Evolutionary conservation across 2,329 filamentous ascomycete genomes (phyloP).

Genomic region (Phyllosticta paracitricarpa): DNA sequence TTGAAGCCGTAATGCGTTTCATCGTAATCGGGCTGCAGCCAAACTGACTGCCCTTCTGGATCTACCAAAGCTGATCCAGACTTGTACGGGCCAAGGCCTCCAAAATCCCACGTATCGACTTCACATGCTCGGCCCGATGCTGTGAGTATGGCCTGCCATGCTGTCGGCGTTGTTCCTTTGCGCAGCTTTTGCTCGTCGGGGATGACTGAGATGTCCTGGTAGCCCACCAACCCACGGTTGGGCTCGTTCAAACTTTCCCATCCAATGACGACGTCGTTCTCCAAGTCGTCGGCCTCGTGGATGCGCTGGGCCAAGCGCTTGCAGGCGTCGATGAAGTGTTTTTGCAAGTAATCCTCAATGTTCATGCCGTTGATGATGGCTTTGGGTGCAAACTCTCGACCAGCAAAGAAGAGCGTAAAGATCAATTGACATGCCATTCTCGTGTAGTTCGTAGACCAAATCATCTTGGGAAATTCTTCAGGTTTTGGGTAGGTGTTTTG

Average conservation of each 20-base stretch:
- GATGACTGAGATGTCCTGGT: constrained; percentile 68
- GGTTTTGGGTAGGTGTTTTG: constrained; percentile 89
- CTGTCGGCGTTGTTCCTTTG: constrained; percentile 85
- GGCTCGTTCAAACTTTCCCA: constrained; percentile 98
- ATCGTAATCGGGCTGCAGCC: constrained; percentile 74
- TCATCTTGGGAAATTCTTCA: constrained; percentile 90
- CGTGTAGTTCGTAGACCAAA: constrained; percentile 96
- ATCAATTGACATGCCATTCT: constrained; percentile 79
- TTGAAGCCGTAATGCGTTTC: constrained; percentile 86
- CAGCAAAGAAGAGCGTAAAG: constrained; percentile 89
- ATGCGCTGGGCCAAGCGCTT: constrained; percentile 75
- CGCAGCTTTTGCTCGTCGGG: constrained; percentile 83
- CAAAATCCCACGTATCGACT: constrained; percentile 87
- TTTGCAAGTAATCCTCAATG: constrained; percentile 89
- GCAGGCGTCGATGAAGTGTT: constrained; percentile 73
- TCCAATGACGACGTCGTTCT: constrained; percentile 78
- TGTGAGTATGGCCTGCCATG: constrained; percentile 86
- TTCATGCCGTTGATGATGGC: constrained; percentile 91
- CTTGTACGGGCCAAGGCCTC: constrained; percentile 83
- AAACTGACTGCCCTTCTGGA: constrained; percentile 73
- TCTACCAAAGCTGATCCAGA: constrained; percentile 75
- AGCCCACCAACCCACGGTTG: constrained; percentile 76
- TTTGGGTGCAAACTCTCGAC: constrained; percentile 85
- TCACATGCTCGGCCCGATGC: constrained; percentile 89
- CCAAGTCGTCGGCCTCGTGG: constrained; percentile 78